Conservation (phyloP, 768 basidiomycete genomes). For the Leccinum sublutescens region DNA sequence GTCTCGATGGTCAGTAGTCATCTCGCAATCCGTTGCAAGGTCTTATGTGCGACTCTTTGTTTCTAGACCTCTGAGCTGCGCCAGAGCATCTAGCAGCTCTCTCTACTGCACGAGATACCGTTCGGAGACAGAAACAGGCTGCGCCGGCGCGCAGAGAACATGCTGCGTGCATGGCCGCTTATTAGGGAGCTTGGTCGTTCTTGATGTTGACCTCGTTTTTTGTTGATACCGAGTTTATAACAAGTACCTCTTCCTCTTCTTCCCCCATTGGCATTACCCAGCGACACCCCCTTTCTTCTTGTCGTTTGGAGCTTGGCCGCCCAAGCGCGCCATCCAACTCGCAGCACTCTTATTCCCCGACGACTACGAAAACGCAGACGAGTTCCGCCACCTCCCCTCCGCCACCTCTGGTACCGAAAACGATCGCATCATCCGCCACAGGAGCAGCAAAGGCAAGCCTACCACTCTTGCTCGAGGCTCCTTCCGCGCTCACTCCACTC, state of each 20-base stretch:
- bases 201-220: conserved; percentile 4
- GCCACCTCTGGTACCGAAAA: conserved; percentile 17
- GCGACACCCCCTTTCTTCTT: too few relatives aligned
- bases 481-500: not conserved
- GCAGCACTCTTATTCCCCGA: conserved; percentile 49
- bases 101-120: conserved; percentile 29
- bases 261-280: too few relatives aligned
- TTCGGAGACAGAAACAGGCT: conserved; percentile 30
- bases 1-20: conserved; percentile 16
- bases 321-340: conserved; percentile 22
- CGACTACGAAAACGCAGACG: conserved; percentile 62
- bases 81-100: conserved; percentile 24
- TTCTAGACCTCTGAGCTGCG: conserved; percentile 20
- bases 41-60: not conserved
- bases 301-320: conserved; percentile 16
- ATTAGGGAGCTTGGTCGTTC: not conserved
- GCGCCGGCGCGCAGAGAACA: conserved; percentile 20
- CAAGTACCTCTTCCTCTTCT: too few relatives aligned
- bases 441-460: conserved; percentile 71
- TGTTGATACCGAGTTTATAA: not conserved
- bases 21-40: not conserved
- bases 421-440: conserved; percentile 59
- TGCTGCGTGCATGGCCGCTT: conserved; percentile 18
- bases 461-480: not conserved
- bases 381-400: conserved; percentile 46